A percentile compares a stretch with the other conserved stretches of the same genome.
These are phyloP conservation scores for Rhizoclosmatium sp. DNA, from an alignment of 192 early-diverging fungal species.

Conservation along the genomic window DNA sequence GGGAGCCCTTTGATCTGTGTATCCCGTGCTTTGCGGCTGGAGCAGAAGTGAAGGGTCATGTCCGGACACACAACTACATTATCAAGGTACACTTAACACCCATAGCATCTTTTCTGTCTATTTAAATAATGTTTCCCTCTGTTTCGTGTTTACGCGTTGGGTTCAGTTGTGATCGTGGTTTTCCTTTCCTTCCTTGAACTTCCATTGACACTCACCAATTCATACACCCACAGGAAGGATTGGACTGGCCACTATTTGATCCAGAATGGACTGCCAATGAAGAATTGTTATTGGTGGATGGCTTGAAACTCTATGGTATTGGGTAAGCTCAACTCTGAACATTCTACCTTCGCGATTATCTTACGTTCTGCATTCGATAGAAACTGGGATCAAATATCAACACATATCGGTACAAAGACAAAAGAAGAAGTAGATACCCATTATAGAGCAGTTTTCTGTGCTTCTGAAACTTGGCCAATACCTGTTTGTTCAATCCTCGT, in stretches of 20 bases:
- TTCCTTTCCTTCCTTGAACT: neutral
- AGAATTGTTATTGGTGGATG: conserved; percentile 92
- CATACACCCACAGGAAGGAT: conserved; percentile 63
- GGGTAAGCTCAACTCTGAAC: conserved; percentile 51
- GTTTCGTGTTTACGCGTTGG: neutral
- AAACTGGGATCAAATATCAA: conserved; percentile 96
- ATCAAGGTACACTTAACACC: conserved; percentile 72
- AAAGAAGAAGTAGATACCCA: conserved; percentile 89
- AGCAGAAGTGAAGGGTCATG: conserved; percentile 80
- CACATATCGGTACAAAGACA: conserved; percentile 91
- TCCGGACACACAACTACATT: conserved; percentile 85
- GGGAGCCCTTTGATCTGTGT: conserved; percentile 90
- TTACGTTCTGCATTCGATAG: neutral
- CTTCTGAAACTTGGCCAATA: conserved; percentile 79
- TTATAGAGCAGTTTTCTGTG: conserved; percentile 85
- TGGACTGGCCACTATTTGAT: conserved; percentile 89
- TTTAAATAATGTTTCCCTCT: neutral
- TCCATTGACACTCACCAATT: neutral
- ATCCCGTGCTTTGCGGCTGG: conserved; percentile 92
- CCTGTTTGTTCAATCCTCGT: conserved; percentile 62
- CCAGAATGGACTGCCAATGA: conserved; percentile 96
- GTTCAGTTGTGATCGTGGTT: neutral
- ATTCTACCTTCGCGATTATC: neutral
- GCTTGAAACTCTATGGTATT: conserved; percentile 88
- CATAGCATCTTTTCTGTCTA: neutral